Evolutionary conservation across 139 green algal genomes (phyloP).

Genomic region (Desmodesmus armatus): DNA sequence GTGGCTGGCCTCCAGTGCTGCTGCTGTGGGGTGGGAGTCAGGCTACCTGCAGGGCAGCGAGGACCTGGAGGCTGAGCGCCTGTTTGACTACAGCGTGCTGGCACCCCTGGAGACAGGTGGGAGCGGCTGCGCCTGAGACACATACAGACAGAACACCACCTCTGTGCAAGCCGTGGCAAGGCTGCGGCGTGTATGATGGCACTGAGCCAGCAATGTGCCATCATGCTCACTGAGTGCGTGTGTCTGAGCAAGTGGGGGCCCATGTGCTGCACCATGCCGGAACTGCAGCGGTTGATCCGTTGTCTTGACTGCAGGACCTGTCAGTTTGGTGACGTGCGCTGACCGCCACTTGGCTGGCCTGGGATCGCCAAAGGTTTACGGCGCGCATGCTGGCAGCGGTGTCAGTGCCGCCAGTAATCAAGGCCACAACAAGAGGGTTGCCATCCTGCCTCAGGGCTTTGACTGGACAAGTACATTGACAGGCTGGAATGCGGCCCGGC

Average conservation of each 20-base stretch:
- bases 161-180: no score
- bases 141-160: no score
- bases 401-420: constrained; percentile 19
- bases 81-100: constrained; percentile 75
- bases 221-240: no score
- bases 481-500: background rate
- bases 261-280: no score
- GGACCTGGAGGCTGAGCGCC: constrained; percentile 75
- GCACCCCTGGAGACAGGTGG: constrained; percentile 54
- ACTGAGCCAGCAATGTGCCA: no score
- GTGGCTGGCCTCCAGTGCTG: constrained; percentile 30
- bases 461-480: constrained; percentile 34
- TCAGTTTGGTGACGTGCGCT: constrained; percentile 45
- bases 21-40: constrained; percentile 45
- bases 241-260: no score
- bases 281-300: background rate
- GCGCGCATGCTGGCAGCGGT: background rate
- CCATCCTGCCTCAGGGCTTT: constrained; percentile 64
- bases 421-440: constrained; percentile 63
- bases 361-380: constrained; percentile 50
- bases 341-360: constrained; percentile 59
- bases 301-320: constrained; percentile 43
- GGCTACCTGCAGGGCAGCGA: constrained; percentile 49
- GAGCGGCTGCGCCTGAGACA: no score
- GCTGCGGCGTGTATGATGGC: no score